Percentiles rank a stretch among this genome's conserved stretches.
Conservation (phyloP, 2,329 filamentous ascomycete species). For the Aspergillus texensis region DNA sequence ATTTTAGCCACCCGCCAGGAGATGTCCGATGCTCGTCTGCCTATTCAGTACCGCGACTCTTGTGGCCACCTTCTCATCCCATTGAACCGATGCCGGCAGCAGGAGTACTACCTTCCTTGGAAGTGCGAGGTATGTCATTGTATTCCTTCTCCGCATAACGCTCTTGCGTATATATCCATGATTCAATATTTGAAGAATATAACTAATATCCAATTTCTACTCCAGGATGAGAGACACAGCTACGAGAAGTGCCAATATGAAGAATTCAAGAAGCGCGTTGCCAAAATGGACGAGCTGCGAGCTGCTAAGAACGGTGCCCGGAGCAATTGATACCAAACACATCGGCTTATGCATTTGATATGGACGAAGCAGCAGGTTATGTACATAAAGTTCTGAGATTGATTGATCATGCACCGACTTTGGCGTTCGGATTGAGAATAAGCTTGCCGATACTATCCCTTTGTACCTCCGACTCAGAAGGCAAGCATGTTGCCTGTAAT, state of each 20-base stretch:
- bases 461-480: not conserved
- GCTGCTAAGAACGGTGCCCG: slow-evolving; percentile 80
- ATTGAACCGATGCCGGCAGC: slow-evolving; percentile 88
- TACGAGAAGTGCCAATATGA: slow-evolving; percentile 99
- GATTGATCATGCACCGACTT: slow-evolving; percentile 37
- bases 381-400: slow-evolving; percentile 44
- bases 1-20: slow-evolving; percentile 65
- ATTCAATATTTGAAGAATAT: not conserved
- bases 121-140: slow-evolving; percentile 80
- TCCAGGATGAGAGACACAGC: slow-evolving; percentile 87
- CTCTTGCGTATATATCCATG: not conserved
- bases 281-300: slow-evolving; percentile 96
- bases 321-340: slow-evolving; percentile 67
- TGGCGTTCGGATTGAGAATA: slow-evolving; percentile 36
- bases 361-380: slow-evolving; percentile 36
- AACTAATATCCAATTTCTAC: slow-evolving; percentile 10
- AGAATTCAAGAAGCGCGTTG: slow-evolving; percentile 97
- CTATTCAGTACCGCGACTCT: slow-evolving; percentile 89
- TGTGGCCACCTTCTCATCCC: slow-evolving; percentile 95
- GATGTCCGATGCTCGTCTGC: slow-evolving; percentile 89
- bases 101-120: slow-evolving; percentile 94
- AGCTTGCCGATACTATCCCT: slow-evolving; percentile 15
- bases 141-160: not conserved
- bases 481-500: slow-evolving; percentile 1
- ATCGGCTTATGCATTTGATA: slow-evolving; percentile 28